Evolutionary conservation across 306 rosid genomes (phyloP), one percentile per base, ranked within the genome.

Genomic region (Cicer bijugum): DNA sequence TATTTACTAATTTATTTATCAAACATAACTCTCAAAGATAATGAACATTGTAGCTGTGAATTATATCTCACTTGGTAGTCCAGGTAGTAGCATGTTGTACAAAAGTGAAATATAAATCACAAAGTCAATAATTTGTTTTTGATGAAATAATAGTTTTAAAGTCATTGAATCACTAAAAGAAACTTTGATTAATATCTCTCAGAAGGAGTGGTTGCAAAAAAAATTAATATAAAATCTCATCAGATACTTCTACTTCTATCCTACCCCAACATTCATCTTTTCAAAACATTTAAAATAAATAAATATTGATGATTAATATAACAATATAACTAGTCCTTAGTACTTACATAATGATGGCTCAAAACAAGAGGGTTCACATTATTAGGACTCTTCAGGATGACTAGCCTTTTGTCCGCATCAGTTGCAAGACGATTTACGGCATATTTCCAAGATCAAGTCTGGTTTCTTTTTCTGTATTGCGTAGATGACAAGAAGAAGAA

Each of bases 61-160:
- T 40, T 6, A 28, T 42, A 75, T 69, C 87, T 93, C 63, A 93
- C 98, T 93, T 81, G 90, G 81, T 77, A 89, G 73, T 93, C 97
- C 2, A 93, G 89, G 88, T 85, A 93, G 89, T 89, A 91, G 98
- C 91, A 85, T 93, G 98, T 97, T 91, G 96, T 51, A 78, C 33
- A 82, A 71, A 80, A 74, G 84, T 37, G 69, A 70, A 43, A 67
- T 11, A 39, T 55, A 38, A 19, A 50, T 17, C 14, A 11, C 33
- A 66, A 77, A 56, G 78, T 84, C 39, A 86, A 85, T 6, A 75
- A 58, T 43, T 5, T 23, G 55, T 65, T 23, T 74, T 44, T 48
- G 78, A 78, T 42, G 14, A 78, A 81, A 73, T 43, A 14, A 20
- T 17, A 69, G 39, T 70, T 66, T 8, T 15, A 28, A 43, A 43